A percentile compares a stretch with the other conserved stretches of the same genome.
Conservation (phyloP, 139 green algal species). For the Volvox africanus region DNA sequence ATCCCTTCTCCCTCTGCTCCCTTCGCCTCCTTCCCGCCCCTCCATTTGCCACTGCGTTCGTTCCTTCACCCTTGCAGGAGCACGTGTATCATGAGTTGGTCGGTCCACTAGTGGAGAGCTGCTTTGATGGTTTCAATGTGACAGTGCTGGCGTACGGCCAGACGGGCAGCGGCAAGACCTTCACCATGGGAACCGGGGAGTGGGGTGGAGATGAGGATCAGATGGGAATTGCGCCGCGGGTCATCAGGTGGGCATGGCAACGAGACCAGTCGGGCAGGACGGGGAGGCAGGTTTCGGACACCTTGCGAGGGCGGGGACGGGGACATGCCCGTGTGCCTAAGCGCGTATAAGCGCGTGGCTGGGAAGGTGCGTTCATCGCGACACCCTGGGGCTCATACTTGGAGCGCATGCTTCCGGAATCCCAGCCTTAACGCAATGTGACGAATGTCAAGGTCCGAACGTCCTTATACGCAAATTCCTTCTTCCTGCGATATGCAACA, state of each 20-base stretch:
- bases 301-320: too few relatives aligned
- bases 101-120: conserved; percentile 49
- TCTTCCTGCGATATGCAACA: too few relatives aligned
- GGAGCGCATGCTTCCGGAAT: too few relatives aligned
- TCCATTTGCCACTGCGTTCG: not conserved
- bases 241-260: conserved; percentile 29
- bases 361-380: too few relatives aligned
- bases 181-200: conserved; percentile 62
- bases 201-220: not conserved
- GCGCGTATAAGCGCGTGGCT: too few relatives aligned
- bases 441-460: too few relatives aligned
- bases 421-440: too few relatives aligned
- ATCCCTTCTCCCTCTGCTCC: too few relatives aligned
- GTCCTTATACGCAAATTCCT: too few relatives aligned
- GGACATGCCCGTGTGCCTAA: too few relatives aligned
- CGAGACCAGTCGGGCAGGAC: not conserved
- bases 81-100: conserved; percentile 54
- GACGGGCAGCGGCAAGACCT: conserved; percentile 68
- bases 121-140: conserved; percentile 61
- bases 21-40: not conserved
- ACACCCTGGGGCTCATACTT: too few relatives aligned
- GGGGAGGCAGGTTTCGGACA: too few relatives aligned
- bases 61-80: conserved; percentile 18
- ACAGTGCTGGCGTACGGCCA: conserved; percentile 73
- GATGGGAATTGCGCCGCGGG: conserved; percentile 51